phyloP scores from a whole-genome alignment of 2,329 filamentous ascomycete species.

The Pseudogymnoascus sp. region DNA sequence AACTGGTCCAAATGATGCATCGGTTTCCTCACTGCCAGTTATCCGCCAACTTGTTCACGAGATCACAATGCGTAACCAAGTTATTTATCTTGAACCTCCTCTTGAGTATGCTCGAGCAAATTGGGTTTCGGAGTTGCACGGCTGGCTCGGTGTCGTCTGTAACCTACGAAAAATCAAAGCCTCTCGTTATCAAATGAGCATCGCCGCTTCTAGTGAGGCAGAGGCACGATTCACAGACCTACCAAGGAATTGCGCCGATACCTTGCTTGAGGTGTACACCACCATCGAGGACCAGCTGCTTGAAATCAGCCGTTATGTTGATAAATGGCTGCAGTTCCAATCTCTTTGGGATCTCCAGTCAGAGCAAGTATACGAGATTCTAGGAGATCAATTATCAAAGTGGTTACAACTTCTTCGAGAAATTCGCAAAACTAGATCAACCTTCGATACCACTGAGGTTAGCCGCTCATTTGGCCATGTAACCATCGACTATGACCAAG shows the following conservation, averaged over 20 bases:
- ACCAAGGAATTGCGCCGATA: conserved; percentile 72
- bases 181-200: conserved; percentile 85
- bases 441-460: conserved; percentile 95
- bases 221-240: conserved; percentile 76
- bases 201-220: conserved; percentile 59
- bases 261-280: conserved; percentile 72
- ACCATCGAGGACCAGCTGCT: conserved; percentile 77
- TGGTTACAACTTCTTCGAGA: conserved; percentile 97
- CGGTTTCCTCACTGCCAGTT: conserved; percentile 43
- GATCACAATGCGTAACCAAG: conserved; percentile 95
- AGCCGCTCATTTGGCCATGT: conserved; percentile 90
- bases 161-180: conserved; percentile 92
- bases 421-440: conserved; percentile 88
- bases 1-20: conserved; percentile 35
- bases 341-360: conserved; percentile 97
- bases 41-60: conserved; percentile 78
- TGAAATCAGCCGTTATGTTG: conserved; percentile 78
- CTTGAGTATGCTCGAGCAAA: conserved; percentile 85
- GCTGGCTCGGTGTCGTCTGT: conserved; percentile 89
- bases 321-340: conserved; percentile 98
- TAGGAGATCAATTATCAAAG: conserved; percentile 83
- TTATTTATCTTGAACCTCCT: conserved; percentile 93
- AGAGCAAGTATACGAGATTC: conserved; percentile 85
- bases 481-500: conserved; percentile 95
- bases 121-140: conserved; percentile 88